A percentile compares a stretch with the other conserved stretches of the same genome.
These are phyloP conservation scores for Rhododendron kiyosumense DNA, from an alignment of 148 eudicot species.

Conservation along the genomic window DNA sequence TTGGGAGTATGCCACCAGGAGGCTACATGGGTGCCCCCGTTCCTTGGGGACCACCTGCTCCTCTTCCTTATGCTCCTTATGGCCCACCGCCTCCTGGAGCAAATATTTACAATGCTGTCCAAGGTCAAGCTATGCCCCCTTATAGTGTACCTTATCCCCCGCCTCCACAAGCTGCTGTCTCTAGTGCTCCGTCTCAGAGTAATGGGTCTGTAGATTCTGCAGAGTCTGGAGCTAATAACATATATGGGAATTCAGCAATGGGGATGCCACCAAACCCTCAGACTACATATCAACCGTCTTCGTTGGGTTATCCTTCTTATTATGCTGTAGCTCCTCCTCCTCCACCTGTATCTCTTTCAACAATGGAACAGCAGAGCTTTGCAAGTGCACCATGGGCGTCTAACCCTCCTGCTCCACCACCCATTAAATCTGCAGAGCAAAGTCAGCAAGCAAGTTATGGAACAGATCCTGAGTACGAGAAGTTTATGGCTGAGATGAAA, in stretches of 20 bases:
- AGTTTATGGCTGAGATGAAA: conserved; percentile 93
- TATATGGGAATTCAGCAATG: conserved; percentile 38
- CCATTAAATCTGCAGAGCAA: conserved; percentile 48
- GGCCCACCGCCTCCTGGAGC: conserved; percentile 75
- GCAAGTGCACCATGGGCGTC: conserved; percentile 84
- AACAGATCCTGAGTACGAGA: conserved; percentile 57
- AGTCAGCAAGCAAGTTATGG: conserved; percentile 42
- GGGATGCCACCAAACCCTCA: conserved; percentile 36
- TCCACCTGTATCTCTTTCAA: conserved; percentile 34
- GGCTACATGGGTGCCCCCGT: conserved; percentile 47
- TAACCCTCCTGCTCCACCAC: conserved; percentile 48
- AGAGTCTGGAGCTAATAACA: conserved; percentile 29
- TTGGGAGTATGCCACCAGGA: conserved; percentile 44
- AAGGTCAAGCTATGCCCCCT: conserved; percentile 48
- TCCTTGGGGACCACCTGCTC: conserved; percentile 80
- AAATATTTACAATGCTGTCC: conserved; percentile 44
- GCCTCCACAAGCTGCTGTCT: conserved; percentile 21
- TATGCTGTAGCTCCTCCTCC: conserved; percentile 53
- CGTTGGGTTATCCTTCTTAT: conserved; percentile 56
- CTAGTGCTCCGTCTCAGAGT: conserved; percentile 33
- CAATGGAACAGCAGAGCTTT: conserved; percentile 42
- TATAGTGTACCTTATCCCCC: conserved; percentile 65
- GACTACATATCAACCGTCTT: conserved; percentile 20
- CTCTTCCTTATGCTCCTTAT: conserved; percentile 59
- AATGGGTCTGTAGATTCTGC: conserved; percentile 23